Percentiles rank a stretch among this genome's conserved stretches.
phyloP scores from a whole-genome alignment of 371 early-diverging fungal genomes.

The Saksenaea vasiformis region DNA sequence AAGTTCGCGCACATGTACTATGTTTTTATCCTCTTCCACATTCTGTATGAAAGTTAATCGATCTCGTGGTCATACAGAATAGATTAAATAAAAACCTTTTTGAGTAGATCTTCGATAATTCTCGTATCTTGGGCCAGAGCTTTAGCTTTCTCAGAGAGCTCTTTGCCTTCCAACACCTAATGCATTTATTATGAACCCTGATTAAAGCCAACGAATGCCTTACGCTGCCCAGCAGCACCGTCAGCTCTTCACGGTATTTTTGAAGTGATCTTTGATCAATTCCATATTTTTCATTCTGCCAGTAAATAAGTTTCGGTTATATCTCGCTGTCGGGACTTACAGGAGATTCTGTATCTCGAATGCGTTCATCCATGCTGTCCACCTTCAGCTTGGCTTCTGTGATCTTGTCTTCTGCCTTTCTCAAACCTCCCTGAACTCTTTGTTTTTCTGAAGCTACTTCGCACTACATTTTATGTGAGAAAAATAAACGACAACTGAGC shows the following conservation, averaged over 20 bases:
- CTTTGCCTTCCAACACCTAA: slow-evolving; percentile 17
- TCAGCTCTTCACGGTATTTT: slow-evolving; percentile 49
- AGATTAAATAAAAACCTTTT: slow-evolving; percentile 9
- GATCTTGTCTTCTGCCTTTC: slow-evolving; percentile 29
- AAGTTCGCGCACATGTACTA: slow-evolving; percentile 34
- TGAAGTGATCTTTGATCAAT: slow-evolving; percentile 40
- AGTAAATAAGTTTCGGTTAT: not conserved
- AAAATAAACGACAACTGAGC: not conserved
- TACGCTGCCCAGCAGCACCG: slow-evolving; percentile 37
- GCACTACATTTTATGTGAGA: slow-evolving; percentile 27
- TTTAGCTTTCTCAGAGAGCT: slow-evolving; percentile 10
- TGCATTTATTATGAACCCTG: not conserved
- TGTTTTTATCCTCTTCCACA: slow-evolving; percentile 11
- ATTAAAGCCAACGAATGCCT: not conserved
- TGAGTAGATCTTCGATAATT: not conserved
- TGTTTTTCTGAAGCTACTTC: slow-evolving; percentile 29
- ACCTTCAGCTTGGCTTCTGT: slow-evolving; percentile 22
- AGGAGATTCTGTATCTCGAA: slow-evolving; percentile 21
- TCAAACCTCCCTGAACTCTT: slow-evolving; percentile 23
- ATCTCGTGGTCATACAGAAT: not conserved
- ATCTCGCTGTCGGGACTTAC: slow-evolving; percentile 12
- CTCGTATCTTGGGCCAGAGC: slow-evolving; percentile 11
- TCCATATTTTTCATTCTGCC: slow-evolving; percentile 40
- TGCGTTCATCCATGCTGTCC: slow-evolving; percentile 15
- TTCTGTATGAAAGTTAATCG: not conserved